Conservation (phyloP, 768 basidiomycete species). For the Kwoniella pini region DNA sequence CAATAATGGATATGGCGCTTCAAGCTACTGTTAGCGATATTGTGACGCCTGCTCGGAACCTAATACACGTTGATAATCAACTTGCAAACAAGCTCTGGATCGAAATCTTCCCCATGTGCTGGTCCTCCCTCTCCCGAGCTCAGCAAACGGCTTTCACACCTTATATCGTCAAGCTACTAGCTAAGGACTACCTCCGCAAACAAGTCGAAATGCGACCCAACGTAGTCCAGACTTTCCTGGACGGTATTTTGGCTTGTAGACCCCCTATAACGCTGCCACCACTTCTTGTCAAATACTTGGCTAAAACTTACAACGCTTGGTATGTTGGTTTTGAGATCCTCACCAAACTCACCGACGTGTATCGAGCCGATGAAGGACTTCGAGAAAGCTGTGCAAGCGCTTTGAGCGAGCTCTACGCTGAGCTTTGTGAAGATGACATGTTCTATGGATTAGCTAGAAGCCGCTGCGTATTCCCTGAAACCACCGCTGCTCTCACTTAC, state of each 20-base stretch:
- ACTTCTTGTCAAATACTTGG: slow-evolving; percentile 91
- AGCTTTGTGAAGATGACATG: slow-evolving; percentile 92
- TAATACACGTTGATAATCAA: slow-evolving; percentile 76
- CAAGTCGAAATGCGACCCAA: slow-evolving; percentile 89
- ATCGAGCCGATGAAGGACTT: slow-evolving; percentile 73
- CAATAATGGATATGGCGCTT: slow-evolving; percentile 21
- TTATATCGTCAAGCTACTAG: slow-evolving; percentile 83
- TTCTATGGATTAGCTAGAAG: slow-evolving; percentile 96
- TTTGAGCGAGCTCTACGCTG: slow-evolving; percentile 90
- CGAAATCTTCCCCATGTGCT: slow-evolving; percentile 78
- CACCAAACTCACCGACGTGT: slow-evolving; percentile 71
- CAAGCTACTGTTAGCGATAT: slow-evolving; percentile 57
- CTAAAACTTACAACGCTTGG: slow-evolving; percentile 96
- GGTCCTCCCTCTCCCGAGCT: slow-evolving; percentile 78
- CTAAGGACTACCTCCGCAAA: slow-evolving; percentile 88
- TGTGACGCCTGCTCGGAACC: slow-evolving; percentile 74
- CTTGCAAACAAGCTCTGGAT: slow-evolving; percentile 83
- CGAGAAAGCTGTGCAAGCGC: slow-evolving; percentile 86
- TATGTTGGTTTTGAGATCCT: slow-evolving; percentile 85
- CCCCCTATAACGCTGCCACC: slow-evolving; percentile 89
- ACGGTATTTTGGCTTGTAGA: slow-evolving; percentile 77
- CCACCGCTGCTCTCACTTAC: slow-evolving; percentile 77
- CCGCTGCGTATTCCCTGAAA: slow-evolving; percentile 83
- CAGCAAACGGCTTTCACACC: slow-evolving; percentile 88
- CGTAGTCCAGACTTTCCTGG: slow-evolving; percentile 84